Percentiles rank a stretch among this genome's conserved stretches.
Conservation (phyloP, 805 yeast genomes). For the Lipomyces starkeyi region DNA sequence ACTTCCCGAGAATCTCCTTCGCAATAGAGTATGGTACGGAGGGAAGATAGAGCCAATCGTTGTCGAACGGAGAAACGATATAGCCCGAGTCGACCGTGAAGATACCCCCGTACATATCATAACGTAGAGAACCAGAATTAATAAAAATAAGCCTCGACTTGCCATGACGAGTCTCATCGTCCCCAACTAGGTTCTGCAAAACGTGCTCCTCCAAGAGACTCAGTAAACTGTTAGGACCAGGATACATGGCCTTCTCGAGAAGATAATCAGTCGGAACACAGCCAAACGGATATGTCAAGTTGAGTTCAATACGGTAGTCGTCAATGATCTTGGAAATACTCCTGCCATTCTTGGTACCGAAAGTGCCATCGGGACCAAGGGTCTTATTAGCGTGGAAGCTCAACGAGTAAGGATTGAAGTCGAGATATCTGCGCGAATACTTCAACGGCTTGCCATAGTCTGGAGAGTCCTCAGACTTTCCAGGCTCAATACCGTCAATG, state of each 20-base stretch:
- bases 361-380: slow-evolving; percentile 43
- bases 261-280: slow-evolving; percentile 69
- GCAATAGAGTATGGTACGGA: slow-evolving; percentile 67
- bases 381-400: slow-evolving; percentile 58
- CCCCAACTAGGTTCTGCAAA: slow-evolving; percentile 52
- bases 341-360: slow-evolving; percentile 64
- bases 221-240: slow-evolving; percentile 62
- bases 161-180: slow-evolving; percentile 43
- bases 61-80: slow-evolving; percentile 83
- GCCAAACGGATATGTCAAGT: slow-evolving; percentile 65
- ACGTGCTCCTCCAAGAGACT: slow-evolving; percentile 63
- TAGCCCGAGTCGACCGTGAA: slow-evolving; percentile 80
- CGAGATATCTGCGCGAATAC: slow-evolving; percentile 74
- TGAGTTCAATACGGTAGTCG: slow-evolving; percentile 54
- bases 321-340: slow-evolving; percentile 54
- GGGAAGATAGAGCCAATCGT: slow-evolving; percentile 72
- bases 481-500: slow-evolving; percentile 47
- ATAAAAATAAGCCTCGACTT: slow-evolving; percentile 61
- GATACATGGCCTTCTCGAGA: slow-evolving; percentile 69
- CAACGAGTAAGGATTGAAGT: slow-evolving; percentile 77
- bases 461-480: slow-evolving; percentile 29
- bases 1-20: slow-evolving; percentile 54
- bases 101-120: slow-evolving; percentile 83
- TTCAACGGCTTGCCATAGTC: slow-evolving; percentile 40
- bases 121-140: slow-evolving; percentile 88